A percentile compares a stretch with the other conserved stretches of the same genome.
phyloP scores from a whole-genome alignment of 2,329 filamentous ascomycete genomes.

The Calonectria ilicicola region DNA sequence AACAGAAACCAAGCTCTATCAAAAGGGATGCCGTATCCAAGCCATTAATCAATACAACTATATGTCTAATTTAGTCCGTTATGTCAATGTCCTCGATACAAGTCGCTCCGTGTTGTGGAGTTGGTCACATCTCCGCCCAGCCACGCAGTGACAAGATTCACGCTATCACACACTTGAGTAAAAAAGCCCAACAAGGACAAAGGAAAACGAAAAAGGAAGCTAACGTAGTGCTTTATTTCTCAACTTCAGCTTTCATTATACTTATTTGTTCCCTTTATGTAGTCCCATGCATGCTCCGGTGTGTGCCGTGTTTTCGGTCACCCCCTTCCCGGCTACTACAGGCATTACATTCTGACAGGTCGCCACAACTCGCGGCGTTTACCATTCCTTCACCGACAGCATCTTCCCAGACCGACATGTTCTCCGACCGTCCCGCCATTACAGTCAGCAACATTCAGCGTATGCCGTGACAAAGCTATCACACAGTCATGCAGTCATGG shows the following conservation, averaged over 20 bases:
- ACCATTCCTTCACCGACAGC: background rate
- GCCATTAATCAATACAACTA: background rate
- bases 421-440: background rate
- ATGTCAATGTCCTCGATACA: background rate
- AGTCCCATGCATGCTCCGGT: background rate
- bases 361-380: background rate
- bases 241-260: too few relatives aligned
- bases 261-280: too few relatives aligned
- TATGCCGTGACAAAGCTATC: background rate
- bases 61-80: background rate
- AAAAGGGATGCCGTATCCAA: background rate
- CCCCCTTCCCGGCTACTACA: background rate
- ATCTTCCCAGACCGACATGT: background rate
- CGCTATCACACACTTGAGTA: too few relatives aligned
- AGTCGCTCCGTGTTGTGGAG: background rate
- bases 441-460: background rate
- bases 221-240: too few relatives aligned
- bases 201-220: too few relatives aligned
- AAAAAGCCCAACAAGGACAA: too few relatives aligned
- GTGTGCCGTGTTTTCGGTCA: background rate
- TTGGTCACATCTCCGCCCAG: background rate
- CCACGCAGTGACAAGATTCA: background rate
- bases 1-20: background rate
- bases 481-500: background rate
- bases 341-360: background rate